Base-by-base conservation (phyloP, 805 yeast genomes). In the Metschnikowia borealis region DNA sequence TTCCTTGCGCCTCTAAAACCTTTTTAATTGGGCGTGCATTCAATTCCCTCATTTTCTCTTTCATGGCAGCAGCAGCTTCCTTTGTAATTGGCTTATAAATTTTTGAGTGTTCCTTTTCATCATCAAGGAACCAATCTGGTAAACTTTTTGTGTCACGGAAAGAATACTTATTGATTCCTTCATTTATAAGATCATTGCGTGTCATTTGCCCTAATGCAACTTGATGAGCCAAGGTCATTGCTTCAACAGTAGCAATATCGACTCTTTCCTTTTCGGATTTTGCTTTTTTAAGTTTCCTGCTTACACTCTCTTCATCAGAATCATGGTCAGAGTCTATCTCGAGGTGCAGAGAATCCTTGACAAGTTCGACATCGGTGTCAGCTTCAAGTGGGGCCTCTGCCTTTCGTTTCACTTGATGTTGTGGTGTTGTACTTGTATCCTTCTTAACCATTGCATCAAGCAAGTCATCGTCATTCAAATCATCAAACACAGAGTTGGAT, bases 11-110 rank as follows among this genome's bases (percentile, higher is more conserved):
- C 71, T 94, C 99, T 59, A 88, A 80, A n/a, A 94, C 97, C 81
- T 94, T 94, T 82, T 94, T 94, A 64, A 94, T 92, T 10, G 99
- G 99, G 68, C 99, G 83, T 10, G 99, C 97, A 69, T 94, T 94
- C 67, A 94, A 72, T 54, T 91, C 73, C 58, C 65, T 71, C 59
- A 68, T 67, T 56, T 72, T 73, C 51, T 73, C 76, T 49, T 65
- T 70, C 46, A 73, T 70, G 2, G 78, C 78, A 39, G 67, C 55
- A 14, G 77, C 70, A 0, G 78, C 78, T 70, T 94, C 99, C 69
- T 95, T 95, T 6, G 99, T 94, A 54, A 94, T 87, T 6, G 99
- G 99, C 66, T 88, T 85, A 58, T 80, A 81, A 50, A 89, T 81
- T 75, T 89, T 89, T 47, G 90, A 84, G 71, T 92, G 97, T 62